Percentiles rank a stretch among this genome's conserved stretches.
Evolutionary conservation across 148 eudicot genomes (phyloP).

Genomic region (Vaccinium corymbosum): DNA sequence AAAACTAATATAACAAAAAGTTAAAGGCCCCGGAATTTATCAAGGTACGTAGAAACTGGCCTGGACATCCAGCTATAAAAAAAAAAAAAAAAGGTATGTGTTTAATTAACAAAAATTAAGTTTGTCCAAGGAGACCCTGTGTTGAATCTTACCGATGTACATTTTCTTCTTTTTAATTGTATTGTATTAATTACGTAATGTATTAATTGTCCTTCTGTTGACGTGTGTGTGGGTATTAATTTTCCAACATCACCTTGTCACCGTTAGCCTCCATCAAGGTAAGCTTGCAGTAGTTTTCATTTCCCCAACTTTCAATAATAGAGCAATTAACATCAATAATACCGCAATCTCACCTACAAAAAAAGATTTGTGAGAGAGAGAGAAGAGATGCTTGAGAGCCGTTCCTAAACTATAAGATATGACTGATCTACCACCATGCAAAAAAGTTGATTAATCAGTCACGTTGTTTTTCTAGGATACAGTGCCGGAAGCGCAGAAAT

Average conservation of each 20-base stretch:
- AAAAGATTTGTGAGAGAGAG: neutral
- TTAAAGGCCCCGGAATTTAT: too few relatives aligned
- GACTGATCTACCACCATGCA: neutral
- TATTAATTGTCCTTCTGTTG: neutral
- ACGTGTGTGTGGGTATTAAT: neutral
- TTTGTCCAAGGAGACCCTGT: too few relatives aligned
- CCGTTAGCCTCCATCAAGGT: neutral
- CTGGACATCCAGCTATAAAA: too few relatives aligned
- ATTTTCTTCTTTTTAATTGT: too few relatives aligned
- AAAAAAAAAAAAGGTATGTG: too few relatives aligned
- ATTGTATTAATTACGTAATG: neutral
- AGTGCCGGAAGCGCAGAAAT: too few relatives aligned
- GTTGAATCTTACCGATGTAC: too few relatives aligned
- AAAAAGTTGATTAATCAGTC: neutral
- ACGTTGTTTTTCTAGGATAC: neutral
- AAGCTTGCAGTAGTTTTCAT: neutral
- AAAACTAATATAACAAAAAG: too few relatives aligned
- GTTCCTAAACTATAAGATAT: neutral
- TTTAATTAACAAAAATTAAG: too few relatives aligned
- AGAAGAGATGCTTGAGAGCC: neutral
- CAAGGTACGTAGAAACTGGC: too few relatives aligned
- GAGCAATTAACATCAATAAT: neutral
- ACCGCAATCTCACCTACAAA: neutral
- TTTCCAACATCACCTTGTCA: neutral
- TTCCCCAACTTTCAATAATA: neutral